Evolutionary conservation across 23 red algal genomes (phyloP).

Genomic region (Agarophyton chilense): DNA sequence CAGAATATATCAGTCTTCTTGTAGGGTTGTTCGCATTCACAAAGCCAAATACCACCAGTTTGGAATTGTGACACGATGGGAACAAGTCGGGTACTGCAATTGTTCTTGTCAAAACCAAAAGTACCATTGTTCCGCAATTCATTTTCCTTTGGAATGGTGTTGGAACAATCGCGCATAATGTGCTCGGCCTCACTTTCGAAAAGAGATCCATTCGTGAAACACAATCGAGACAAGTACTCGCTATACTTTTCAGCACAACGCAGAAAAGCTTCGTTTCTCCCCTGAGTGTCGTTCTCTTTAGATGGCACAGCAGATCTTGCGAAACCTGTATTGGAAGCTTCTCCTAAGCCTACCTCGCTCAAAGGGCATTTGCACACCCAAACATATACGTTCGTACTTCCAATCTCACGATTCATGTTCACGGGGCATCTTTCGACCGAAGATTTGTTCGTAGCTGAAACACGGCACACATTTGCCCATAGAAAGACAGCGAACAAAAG

Average conservation of each 20-base stretch:
- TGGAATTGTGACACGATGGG: neutral
- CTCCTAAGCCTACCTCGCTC: neutral
- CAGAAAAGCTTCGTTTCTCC: neutral
- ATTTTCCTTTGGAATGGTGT: no score
- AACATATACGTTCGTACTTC: constrained; percentile 10
- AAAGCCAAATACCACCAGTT: constrained; percentile 11
- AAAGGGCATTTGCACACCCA: constrained; percentile 28
- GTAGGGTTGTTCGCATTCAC: neutral
- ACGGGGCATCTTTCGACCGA: neutral
- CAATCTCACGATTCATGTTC: constrained; percentile 5
- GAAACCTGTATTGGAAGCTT: neutral
- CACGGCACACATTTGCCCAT: no score
- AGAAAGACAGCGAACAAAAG: no score
- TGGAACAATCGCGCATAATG: neutral
- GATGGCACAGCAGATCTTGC: neutral
- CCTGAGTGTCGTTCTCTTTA: neutral
- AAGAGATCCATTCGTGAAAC: neutral
- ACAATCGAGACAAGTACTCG: neutral
- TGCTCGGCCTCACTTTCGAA: neutral
- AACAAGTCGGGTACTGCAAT: neutral
- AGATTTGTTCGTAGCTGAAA: neutral
- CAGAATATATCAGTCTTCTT: neutral
- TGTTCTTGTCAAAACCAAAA: neutral
- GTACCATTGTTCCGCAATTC: neutral
- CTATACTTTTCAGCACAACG: neutral